Evolutionary conservation across 306 rosid species (phyloP).

Genomic region (Cicer cuneatum): DNA sequence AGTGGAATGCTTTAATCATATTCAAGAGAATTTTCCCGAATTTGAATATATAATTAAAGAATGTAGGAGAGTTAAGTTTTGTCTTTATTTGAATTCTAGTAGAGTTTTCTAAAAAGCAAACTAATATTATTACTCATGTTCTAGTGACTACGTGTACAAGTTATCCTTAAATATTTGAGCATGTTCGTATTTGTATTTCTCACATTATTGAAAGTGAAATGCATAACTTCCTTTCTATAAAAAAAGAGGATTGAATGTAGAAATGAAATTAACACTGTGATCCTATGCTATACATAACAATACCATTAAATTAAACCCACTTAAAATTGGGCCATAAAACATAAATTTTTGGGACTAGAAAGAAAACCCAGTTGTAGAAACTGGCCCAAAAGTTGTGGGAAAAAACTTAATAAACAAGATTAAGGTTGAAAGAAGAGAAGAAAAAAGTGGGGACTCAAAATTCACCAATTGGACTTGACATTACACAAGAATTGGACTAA

Average conservation of each 20-base stretch:
- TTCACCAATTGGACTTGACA: slow-evolving; percentile 42
- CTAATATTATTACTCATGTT: background rate
- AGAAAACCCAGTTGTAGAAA: slow-evolving; percentile 22
- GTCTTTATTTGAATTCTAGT: too few species aligned
- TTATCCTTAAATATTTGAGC: background rate
- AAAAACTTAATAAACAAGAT: slow-evolving; percentile 8
- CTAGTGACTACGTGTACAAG: background rate
- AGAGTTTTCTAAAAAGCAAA: background rate
- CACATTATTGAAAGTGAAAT: background rate
- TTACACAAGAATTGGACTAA: slow-evolving; percentile 24
- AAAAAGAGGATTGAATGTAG: background rate
- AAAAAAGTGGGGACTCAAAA: slow-evolving; percentile 24
- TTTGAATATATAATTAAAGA: too few species aligned
- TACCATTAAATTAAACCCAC: slow-evolving; percentile 19
- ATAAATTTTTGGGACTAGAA: slow-evolving; percentile 23
- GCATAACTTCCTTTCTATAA: background rate
- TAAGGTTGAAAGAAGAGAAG: background rate
- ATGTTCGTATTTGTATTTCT: background rate
- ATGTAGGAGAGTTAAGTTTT: too few species aligned
- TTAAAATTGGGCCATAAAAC: slow-evolving; percentile 31
- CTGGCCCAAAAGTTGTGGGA: slow-evolving; percentile 8
- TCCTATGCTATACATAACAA: slow-evolving; percentile 13
- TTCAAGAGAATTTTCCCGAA: background rate
- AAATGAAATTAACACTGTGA: slow-evolving; percentile 31
- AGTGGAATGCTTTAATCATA: background rate